These are phyloP conservation scores for Fagus sylvatica DNA, from an alignment of 306 rosid genomes.

Conservation along the genomic window DNA sequence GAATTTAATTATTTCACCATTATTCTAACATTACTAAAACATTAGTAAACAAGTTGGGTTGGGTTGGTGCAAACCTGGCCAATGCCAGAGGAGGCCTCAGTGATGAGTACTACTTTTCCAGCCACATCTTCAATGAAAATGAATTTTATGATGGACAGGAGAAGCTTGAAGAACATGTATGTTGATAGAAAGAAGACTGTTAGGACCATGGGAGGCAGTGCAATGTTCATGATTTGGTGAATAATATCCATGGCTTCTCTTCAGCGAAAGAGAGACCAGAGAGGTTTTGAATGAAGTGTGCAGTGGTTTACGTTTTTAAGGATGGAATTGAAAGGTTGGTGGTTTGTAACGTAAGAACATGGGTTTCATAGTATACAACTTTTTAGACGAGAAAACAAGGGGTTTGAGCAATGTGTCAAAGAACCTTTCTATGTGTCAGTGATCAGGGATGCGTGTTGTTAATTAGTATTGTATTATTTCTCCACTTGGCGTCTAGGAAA, in stretches of 20 bases:
- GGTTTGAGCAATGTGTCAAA: background rate
- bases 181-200: slow-evolving; percentile 27
- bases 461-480: background rate
- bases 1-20: background rate
- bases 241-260: slow-evolving; percentile 35
- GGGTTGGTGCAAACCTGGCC: slow-evolving; percentile 48
- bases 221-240: slow-evolving; percentile 31
- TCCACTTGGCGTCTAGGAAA: background rate
- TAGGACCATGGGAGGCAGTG: slow-evolving; percentile 31
- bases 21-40: no score
- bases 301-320: background rate
- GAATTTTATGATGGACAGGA: slow-evolving; percentile 17
- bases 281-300: no score
- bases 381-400: background rate
- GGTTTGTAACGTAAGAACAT: slow-evolving; percentile 14
- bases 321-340: background rate
- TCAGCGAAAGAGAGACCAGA: background rate
- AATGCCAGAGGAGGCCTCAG: slow-evolving; percentile 59
- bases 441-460: background rate
- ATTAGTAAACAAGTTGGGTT: background rate
- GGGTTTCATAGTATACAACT: background rate
- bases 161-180: slow-evolving; percentile 34
- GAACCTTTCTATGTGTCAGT: background rate
- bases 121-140: slow-evolving; percentile 38
- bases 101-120: slow-evolving; percentile 60